phyloP scores from a whole-genome alignment of 2,329 filamentous ascomycete genomes.

The Penicillium aurantiogriseum region DNA sequence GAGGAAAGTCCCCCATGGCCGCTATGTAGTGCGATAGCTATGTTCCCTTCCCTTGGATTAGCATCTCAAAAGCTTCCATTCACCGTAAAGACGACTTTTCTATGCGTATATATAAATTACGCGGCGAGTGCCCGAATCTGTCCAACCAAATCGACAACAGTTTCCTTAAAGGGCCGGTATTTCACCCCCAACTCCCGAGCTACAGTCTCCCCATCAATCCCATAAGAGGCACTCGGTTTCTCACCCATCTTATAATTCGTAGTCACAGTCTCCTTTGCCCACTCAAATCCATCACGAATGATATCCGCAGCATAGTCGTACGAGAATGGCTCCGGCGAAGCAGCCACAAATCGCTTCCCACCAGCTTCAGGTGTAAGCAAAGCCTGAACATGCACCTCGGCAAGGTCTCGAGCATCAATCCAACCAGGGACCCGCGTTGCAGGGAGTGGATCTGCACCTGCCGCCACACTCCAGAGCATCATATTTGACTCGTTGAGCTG shows the following conservation, averaged over 20 bases:
- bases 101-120: neutral
- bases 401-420: conserved; percentile 51
- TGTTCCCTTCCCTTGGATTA: too few species aligned
- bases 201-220: conserved; percentile 45
- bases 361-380: conserved; percentile 36
- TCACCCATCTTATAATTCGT: conserved; percentile 39
- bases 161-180: conserved; percentile 31
- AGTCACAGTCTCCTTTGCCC: conserved; percentile 34
- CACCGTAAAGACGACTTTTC: too few species aligned
- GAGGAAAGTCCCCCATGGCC: too few species aligned
- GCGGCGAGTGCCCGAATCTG: conserved; percentile 12
- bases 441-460: conserved; percentile 39
- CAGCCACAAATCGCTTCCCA: conserved; percentile 41
- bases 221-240: conserved; percentile 33
- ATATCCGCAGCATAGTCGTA: conserved; percentile 48
- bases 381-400: conserved; percentile 47
- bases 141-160: conserved; percentile 15
- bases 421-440: conserved; percentile 33
- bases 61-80: too few species aligned
- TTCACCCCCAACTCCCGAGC: conserved; percentile 41
- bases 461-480: conserved; percentile 44
- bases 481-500: conserved; percentile 47
- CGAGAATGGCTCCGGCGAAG: conserved; percentile 47
- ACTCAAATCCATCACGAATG: conserved; percentile 43
- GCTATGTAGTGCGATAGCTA: too few species aligned